These are phyloP conservation scores for Eucalyptus melliodora DNA, from an alignment of 345 rosid genomes.

Conservation along the genomic window DNA sequence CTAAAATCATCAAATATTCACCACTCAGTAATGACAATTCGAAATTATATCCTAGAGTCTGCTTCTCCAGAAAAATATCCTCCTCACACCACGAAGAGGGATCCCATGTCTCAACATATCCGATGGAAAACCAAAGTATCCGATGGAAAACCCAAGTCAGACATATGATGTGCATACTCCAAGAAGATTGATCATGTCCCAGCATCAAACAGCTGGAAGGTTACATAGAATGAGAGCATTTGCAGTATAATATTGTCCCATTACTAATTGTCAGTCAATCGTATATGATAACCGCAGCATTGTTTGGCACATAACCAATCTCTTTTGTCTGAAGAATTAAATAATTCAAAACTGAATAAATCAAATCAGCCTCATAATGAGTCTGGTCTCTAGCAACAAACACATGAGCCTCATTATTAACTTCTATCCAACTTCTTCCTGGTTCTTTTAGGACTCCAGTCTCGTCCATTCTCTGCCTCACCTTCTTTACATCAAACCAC, in stretches of 20 bases:
- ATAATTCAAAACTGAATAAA: not conserved
- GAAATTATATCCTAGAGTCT: not conserved
- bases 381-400: not conserved
- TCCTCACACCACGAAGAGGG: not conserved
- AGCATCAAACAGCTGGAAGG: not conserved
- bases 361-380: not conserved
- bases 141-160: not conserved
- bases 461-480: not conserved
- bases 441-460: not conserved
- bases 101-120: not conserved
- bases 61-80: not conserved
- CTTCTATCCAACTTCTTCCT: not conserved
- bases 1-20: not conserved
- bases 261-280: not conserved
- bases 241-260: not conserved
- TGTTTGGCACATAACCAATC: not conserved
- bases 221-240: not conserved
- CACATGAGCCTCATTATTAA: not conserved
- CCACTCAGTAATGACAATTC: not conserved
- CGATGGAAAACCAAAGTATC: not conserved
- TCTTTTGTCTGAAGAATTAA: not conserved
- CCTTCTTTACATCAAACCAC: conserved; percentile 58
- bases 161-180: not conserved
- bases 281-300: not conserved
- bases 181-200: not conserved